These are phyloP conservation scores for Artemisia princeps DNA, from an alignment of 140 eudicot genomes.

Conservation along the genomic window DNA sequence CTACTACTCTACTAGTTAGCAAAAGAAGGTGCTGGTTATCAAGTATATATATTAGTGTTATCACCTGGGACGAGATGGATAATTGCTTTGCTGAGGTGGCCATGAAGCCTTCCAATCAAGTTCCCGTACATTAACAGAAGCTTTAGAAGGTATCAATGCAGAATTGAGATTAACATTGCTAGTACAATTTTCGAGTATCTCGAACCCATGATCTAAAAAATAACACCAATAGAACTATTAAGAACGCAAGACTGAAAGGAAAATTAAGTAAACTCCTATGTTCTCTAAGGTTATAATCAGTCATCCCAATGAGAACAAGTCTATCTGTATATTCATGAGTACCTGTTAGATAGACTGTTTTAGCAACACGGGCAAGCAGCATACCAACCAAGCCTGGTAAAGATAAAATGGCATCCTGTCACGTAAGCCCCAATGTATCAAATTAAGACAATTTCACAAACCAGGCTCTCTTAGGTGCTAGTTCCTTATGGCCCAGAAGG, in stretches of 20 bases:
- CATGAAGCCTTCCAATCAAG: constrained; percentile 81
- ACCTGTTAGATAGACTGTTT: constrained; percentile 75
- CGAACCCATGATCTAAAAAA: constrained; percentile 55
- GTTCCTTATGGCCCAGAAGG: neutral
- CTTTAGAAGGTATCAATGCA: constrained; percentile 31
- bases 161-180: constrained; percentile 56
- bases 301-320: too few species aligned
- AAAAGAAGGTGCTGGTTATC: neutral
- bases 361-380: constrained; percentile 75
- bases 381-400: constrained; percentile 82
- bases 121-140: constrained; percentile 63
- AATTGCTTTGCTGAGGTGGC: constrained; percentile 47
- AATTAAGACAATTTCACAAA: neutral
- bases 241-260: neutral
- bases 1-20: neutral
- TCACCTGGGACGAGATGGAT: constrained; percentile 40
- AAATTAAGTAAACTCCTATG: neutral
- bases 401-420: constrained; percentile 27
- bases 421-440: constrained; percentile 19
- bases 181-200: constrained; percentile 68
- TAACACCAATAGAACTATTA: neutral
- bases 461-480: neutral
- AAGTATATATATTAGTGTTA: neutral
- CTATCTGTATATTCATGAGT: neutral
- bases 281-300: neutral